Percentiles rank a stretch among this genome's conserved stretches.
These are phyloP conservation scores for Kwoniella europaea DNA, from an alignment of 768 basidiomycete species.

Conservation along the genomic window DNA sequence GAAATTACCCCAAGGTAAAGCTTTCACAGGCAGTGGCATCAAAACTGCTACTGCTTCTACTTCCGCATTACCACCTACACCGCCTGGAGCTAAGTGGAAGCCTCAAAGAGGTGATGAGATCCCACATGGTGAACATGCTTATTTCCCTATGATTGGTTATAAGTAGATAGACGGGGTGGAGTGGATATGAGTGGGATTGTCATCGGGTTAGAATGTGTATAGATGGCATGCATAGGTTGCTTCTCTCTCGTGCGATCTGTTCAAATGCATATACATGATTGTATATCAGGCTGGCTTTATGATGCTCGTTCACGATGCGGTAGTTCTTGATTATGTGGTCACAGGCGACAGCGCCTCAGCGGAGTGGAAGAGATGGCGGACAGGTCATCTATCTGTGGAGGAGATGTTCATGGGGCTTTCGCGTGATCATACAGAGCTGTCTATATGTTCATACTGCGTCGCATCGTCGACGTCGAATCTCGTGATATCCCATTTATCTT, in stretches of 20 bases:
- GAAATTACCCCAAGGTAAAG: constrained; percentile 59
- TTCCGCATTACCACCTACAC: constrained; percentile 74
- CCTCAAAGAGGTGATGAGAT: constrained; percentile 73
- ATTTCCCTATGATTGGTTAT: constrained; percentile 66
- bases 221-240: background rate
- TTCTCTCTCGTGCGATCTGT: background rate
- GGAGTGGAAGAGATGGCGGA: too few relatives aligned
- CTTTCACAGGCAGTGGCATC: constrained; percentile 77
- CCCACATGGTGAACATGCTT: constrained; percentile 79
- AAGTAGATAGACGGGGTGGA: constrained; percentile 27
- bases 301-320: too few relatives aligned
- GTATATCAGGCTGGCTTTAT: too few relatives aligned
- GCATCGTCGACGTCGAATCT: too few relatives aligned
- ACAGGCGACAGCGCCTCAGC: too few relatives aligned
- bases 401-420: too few relatives aligned
- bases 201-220: background rate
- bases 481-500: too few relatives aligned
- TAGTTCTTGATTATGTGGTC: too few relatives aligned
- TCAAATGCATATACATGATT: too few relatives aligned
- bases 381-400: too few relatives aligned
- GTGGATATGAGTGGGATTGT: background rate
- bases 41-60: constrained; percentile 68
- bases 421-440: too few relatives aligned
- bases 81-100: constrained; percentile 78
- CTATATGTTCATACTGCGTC: too few relatives aligned